Evolutionary conservation across 345 rosid species (phyloP).

Genomic region (Populus nigra): DNA sequence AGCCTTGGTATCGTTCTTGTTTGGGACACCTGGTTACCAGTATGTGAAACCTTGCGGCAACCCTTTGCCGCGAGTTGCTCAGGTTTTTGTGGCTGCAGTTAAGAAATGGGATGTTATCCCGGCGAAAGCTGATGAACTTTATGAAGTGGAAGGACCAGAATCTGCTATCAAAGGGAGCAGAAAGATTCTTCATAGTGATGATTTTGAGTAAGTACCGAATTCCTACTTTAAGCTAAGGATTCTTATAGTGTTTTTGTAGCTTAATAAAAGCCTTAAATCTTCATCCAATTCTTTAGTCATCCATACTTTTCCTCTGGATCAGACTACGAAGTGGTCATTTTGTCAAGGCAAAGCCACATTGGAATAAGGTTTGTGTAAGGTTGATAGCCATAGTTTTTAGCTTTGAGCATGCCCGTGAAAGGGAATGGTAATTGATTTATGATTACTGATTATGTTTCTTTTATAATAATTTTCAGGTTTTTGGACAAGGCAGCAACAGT

Average conservation of each 20-base stretch:
- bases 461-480: slow-evolving; percentile 27
- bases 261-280: neutral
- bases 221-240: neutral
- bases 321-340: neutral
- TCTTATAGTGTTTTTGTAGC: neutral
- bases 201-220: slow-evolving; percentile 32
- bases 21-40: slow-evolving; percentile 43
- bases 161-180: slow-evolving; percentile 83
- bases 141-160: slow-evolving; percentile 59
- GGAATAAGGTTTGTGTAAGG: neutral
- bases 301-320: neutral
- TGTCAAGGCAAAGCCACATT: neutral
- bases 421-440: neutral
- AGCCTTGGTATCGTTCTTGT: slow-evolving; percentile 42
- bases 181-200: slow-evolving; percentile 65
- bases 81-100: slow-evolving; percentile 56
- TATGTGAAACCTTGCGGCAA: slow-evolving; percentile 59
- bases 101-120: slow-evolving; percentile 50
- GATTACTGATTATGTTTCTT: neutral
- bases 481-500: slow-evolving; percentile 90
- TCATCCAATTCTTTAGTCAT: neutral
- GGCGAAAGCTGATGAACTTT: slow-evolving; percentile 31
- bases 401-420: neutral
- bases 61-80: slow-evolving; percentile 72
- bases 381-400: neutral